Percentiles rank a stretch among this genome's conserved stretches.
These are phyloP conservation scores for Saxophila tyrrhenica DNA, from an alignment of 495 filamentous ascomycete species.

Conservation along the genomic window DNA sequence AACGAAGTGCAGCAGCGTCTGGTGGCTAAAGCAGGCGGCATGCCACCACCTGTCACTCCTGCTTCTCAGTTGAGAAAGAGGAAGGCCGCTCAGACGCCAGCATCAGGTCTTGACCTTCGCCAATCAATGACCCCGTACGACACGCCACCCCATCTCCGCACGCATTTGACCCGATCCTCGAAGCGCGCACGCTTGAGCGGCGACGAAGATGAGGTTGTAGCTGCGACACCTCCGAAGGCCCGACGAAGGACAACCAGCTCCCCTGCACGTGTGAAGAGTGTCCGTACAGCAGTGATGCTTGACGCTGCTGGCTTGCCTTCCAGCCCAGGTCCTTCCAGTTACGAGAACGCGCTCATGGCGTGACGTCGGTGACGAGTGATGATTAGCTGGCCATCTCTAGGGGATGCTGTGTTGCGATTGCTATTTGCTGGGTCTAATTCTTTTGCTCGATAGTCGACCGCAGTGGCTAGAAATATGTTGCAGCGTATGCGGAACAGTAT, in stretches of 20 bases:
- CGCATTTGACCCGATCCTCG: neutral
- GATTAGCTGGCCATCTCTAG: neutral
- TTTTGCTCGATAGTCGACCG: too few species aligned
- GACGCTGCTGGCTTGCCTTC: conserved; percentile 10
- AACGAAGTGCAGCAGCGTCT: neutral
- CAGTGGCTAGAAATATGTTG: too few species aligned
- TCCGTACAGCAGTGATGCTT: conserved; percentile 8
- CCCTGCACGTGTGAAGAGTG: neutral
- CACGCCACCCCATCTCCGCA: conserved; percentile 5
- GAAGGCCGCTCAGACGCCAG: conserved; percentile 5
- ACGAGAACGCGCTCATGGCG: neutral
- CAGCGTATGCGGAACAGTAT: too few species aligned
- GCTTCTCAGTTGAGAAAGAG: neutral
- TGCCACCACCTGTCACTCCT: conserved; percentile 16
- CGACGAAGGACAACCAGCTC: neutral
- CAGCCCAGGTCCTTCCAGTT: conserved; percentile 1
- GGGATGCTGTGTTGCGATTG: neutral
- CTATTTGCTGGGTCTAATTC: neutral
- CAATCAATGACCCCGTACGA: conserved; percentile 4
- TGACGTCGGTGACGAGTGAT: too few species aligned
- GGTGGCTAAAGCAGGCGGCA: conserved; percentile 3
- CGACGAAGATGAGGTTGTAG: neutral
- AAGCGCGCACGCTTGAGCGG: neutral
- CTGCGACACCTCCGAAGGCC: neutral
- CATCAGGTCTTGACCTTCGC: conserved; percentile 5